Evolutionary conservation across 768 basidiomycete species (phyloP), one percentile per base, ranked within the genome.

Genomic region (Gloeostereum incarnatum): DNA sequence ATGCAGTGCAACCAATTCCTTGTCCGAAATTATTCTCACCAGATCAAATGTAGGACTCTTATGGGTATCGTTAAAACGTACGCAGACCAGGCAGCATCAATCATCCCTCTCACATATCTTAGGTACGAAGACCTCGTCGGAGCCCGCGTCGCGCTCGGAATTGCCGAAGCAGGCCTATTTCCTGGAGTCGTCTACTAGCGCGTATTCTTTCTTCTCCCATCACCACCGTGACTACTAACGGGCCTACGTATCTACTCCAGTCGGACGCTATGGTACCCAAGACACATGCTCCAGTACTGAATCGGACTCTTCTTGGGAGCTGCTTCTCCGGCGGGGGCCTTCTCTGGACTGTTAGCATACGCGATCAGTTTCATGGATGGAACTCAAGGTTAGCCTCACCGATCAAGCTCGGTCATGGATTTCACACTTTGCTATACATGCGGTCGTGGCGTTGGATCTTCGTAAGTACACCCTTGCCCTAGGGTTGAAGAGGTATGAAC

Each of bases 161-260:
- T 79, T 2, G 69, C 78, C 0, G 83, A 86, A 56, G 76, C 79
- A 4, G 81, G 83, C 3, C 51, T 83, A 7, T 85, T 80, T 54
- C 81, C 83, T 8, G 81, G 81, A 18, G 77, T 84, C 7, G 69
- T 73, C 0, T 87, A 81, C 59, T 85, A 81, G 81, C 81, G 39
- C 31, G 69, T 53, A 3, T 22, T 32, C 6, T 5, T 18, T 33
- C 14, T 6, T 5, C 11, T 31, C 38, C 21, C 19, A 36, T 36
- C 1, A n/a, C n/a, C n/a, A n/a, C n/a, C n/a, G n/a, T n/a, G n/a
- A n/a, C n/a, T n/a, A n/a, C n/a, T n/a, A n/a, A n/a, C n/a, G n/a
- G n/a, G n/a, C n/a, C n/a, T n/a, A n/a, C 31, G 41, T 4, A 14
- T 36, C 10, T n/a, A 11, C 18, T 29, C 11, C 19, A 78, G 75